Evolutionary conservation across 1,139 yeast species (phyloP), one percentile per base, ranked within the genome.

Genomic region (Pichia sp.): DNA sequence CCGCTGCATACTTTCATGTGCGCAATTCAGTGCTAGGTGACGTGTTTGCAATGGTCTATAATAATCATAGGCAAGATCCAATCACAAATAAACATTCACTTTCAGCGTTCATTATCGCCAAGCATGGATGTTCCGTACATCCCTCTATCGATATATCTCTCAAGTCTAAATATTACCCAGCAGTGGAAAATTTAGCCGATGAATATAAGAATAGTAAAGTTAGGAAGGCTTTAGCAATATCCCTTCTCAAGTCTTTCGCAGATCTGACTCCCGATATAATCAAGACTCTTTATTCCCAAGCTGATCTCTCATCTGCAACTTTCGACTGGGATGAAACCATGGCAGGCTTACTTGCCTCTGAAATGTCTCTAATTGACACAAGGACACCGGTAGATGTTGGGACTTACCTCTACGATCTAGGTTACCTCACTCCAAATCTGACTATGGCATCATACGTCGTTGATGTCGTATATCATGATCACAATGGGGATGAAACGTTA

Each of bases 191-290:
- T 50, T 62, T 88, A 33, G 56, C 69, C 0, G 64, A 66, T 0
- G 58, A 66, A 11, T 67, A 69, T 48, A 64, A 65, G 45, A 56
- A 64, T 11, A 74, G 86, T 12, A 74, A 74, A 34, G 85, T 81
- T 5, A 67, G 94, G 44, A 69, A 75, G 44, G 79, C 93, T 0
- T 63, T 88, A 29, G 96, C 96, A 0, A 74, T 87, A 6, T 69
- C 93, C 3, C 62, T 74, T 28, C 61, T 88, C 44, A 74, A 84
- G 49, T 74, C 85, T 32, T 86, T 68, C 52, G 77, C 85, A 10
- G 64, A 71, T 22, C 58, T 85, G 47, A 63, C 56, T 21, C 35
- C 44, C 0, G 41, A 43, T 4, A 46, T 57, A 3, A 44, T 53
- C n/a, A 32, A 45, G 6, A 29, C 49, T 24, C 28, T 59, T 34